These are phyloP conservation scores for Vitis rupestris DNA, from an alignment of 164 flowering plant genomes.

Conservation along the genomic window DNA sequence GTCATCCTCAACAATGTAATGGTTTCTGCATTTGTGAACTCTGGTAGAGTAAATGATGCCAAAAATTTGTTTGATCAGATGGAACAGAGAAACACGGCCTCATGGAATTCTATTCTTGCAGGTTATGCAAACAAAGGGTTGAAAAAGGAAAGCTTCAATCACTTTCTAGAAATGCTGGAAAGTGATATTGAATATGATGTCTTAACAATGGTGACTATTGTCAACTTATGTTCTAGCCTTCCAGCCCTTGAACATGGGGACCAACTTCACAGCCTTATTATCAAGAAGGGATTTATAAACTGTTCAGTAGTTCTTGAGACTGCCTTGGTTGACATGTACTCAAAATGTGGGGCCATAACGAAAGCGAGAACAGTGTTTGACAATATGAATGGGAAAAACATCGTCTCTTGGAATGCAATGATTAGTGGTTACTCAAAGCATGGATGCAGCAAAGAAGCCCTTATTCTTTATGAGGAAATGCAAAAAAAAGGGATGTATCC, in stretches of 20 bases:
- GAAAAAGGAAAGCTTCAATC: constrained; percentile 6
- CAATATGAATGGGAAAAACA: constrained; percentile 12
- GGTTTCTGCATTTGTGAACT: constrained; percentile 13
- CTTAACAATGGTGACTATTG: constrained; percentile 13
- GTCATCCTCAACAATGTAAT: constrained; percentile 20
- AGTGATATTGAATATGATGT: constrained; percentile 10
- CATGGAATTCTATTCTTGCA: constrained; percentile 24
- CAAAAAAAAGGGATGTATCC: constrained; percentile 15
- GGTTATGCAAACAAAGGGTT: constrained; percentile 11
- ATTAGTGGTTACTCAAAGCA: constrained; percentile 25
- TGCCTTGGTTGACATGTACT: constrained; percentile 24
- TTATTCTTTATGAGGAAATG: constrained; percentile 17
- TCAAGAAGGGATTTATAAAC: constrained; percentile 10
- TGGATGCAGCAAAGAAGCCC: constrained; percentile 15
- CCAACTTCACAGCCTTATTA: constrained; percentile 15
- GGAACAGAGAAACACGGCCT: constrained; percentile 15
- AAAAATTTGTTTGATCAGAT: constrained; percentile 16
- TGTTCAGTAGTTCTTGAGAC: constrained; percentile 21
- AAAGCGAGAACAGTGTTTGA: constrained; percentile 15
- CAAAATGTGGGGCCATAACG: constrained; percentile 23
- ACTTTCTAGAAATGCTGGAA: constrained; percentile 16
- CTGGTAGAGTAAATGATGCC: constrained; percentile 12
- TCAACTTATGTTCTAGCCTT: constrained; percentile 13
- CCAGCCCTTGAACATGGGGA: constrained; percentile 19
- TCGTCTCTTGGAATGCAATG: constrained; percentile 25